Evolutionary conservation across 1,284 basidiomycete species (phyloP).

Genomic region (Chondrostereum purpureum): DNA sequence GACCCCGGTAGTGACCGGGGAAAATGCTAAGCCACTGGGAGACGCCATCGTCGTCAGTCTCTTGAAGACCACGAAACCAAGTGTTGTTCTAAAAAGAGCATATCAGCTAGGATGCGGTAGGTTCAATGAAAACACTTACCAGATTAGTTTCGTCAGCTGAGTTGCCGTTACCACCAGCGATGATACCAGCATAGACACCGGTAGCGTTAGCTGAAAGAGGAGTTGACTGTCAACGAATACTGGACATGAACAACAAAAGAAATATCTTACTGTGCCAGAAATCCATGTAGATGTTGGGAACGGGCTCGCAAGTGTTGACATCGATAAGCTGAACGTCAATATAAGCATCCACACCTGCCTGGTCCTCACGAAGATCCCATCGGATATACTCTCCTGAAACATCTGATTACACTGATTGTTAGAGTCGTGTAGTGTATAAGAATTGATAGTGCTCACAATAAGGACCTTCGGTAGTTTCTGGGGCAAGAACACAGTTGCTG

Average conservation of each 20-base stretch:
- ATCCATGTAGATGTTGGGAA: conserved; percentile 13
- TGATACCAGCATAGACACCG: conserved; percentile 10
- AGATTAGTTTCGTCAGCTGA: conserved; percentile 6
- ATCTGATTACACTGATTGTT: conserved; percentile 1
- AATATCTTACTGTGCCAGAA: conserved; percentile 13
- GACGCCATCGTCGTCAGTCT: conserved; percentile 9
- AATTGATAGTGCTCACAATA: conserved; percentile 8
- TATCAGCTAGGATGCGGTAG: background rate
- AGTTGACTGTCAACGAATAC: background rate
- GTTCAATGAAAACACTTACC: conserved; percentile 1
- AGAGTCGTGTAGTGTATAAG: background rate
- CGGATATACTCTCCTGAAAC: conserved; percentile 14
- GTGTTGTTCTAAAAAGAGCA: conserved; percentile 10
- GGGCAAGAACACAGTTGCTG: conserved; percentile 12
- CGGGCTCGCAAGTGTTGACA: conserved; percentile 35
- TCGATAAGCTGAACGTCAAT: conserved; percentile 45
- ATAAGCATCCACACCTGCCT: conserved; percentile 27
- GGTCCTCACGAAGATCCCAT: conserved; percentile 14
- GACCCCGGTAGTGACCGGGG: conserved; percentile 13
- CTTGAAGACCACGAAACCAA: conserved; percentile 8
- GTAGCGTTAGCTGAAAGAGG: conserved; percentile 10
- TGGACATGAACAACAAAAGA: background rate
- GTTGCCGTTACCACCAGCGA: conserved; percentile 10
- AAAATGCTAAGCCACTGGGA: conserved; percentile 11
- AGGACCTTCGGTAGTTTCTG: conserved; percentile 13